Evolutionary conservation across 345 rosid species (phyloP), one percentile per base, ranked within the genome.

Genomic region (Gossypium longicalyx): DNA sequence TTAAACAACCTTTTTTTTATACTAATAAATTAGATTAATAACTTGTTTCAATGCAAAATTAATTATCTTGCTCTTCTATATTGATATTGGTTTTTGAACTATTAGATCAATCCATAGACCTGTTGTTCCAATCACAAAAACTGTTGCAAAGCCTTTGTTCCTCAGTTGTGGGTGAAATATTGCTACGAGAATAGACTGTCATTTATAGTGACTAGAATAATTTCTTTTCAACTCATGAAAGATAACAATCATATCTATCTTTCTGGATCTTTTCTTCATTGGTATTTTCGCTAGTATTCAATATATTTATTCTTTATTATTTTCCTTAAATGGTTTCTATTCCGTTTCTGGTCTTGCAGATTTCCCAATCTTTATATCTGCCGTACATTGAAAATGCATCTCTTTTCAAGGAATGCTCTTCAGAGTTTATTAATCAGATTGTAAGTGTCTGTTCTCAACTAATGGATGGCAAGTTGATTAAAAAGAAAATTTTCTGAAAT

Each of bases 341-440:
- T 67, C 38, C 23, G 54, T 47, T 45, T 67, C 41, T 67, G 41
- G 29, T 41, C 48, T 72, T 60, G 57, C 87, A 95, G 97, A 91
- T 95, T 74, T 88, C 94, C 0, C 90, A 91, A 70, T 71, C 75
- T 9, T 82, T 95, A 64, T 95, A 89, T 75, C 27, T 85, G 85
- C 87, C 89, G 29, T 90, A 72, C 73, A 81, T 93, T 53, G 80
- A 89, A 80, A 82, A 86, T 58, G 80, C 90, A 64, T 57, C 87
- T 45, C 89, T 95, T 52, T 88, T 95, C 65, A 82, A 79, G 74
- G 97, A 82, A 68, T 95, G 99, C 77, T 93, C 99, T 13, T 65
- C 86, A 1, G 98, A 93, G 82, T 90, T 95, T 64, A 86, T 95
- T 22, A 90, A 86, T 75, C 99, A 95, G 81, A 89, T 95, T 57